A percentile compares a stretch with the other conserved stretches of the same genome.
These are phyloP conservation scores for Discostella stelligera DNA, from an alignment of 352 stramenopile genomes.

Conservation along the genomic window DNA sequence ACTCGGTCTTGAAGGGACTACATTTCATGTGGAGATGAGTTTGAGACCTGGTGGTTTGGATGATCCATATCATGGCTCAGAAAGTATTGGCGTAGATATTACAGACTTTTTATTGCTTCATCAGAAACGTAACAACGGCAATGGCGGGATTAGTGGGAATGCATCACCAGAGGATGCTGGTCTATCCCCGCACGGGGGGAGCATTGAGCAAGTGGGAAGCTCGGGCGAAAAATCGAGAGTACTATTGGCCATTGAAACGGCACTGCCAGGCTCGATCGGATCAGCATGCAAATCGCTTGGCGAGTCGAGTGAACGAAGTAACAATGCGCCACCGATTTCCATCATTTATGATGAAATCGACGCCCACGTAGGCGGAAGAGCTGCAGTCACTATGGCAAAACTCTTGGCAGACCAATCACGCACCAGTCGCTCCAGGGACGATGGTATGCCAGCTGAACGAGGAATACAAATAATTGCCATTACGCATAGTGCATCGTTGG, in stretches of 20 bases:
- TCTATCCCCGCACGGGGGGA: slow-evolving; percentile 34
- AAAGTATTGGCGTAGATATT: slow-evolving; percentile 62
- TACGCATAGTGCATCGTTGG: slow-evolving; percentile 81
- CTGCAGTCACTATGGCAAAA: slow-evolving; percentile 77
- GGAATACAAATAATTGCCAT: slow-evolving; percentile 79
- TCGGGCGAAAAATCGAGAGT: slow-evolving; percentile 83
- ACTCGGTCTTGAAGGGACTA: slow-evolving; percentile 68
- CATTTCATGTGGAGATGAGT: slow-evolving; percentile 52
- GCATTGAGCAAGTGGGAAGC: slow-evolving; percentile 74
- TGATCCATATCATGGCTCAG: slow-evolving; percentile 38
- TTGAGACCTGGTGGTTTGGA: slow-evolving; percentile 45
- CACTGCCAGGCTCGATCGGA: slow-evolving; percentile 72
- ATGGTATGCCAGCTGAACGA: slow-evolving; percentile 2
- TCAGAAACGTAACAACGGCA: slow-evolving; percentile 29
- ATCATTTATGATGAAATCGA: slow-evolving; percentile 86
- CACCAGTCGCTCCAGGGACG: slow-evolving; percentile 10
- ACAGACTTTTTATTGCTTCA: slow-evolving; percentile 68
- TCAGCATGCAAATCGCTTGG: slow-evolving; percentile 31
- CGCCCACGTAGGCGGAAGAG: slow-evolving; percentile 80
- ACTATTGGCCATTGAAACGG: slow-evolving; percentile 78
- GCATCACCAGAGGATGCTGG: not conserved
- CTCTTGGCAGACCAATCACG: slow-evolving; percentile 77
- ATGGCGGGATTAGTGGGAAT: slow-evolving; percentile 1
- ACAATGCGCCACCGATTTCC: slow-evolving; percentile 55
- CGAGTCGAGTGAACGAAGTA: slow-evolving; percentile 10